Percentiles rank a stretch among this genome's conserved stretches.
Conservation (phyloP, 2,329 filamentous ascomycete species). For the Hymenoscyphus linearis region DNA sequence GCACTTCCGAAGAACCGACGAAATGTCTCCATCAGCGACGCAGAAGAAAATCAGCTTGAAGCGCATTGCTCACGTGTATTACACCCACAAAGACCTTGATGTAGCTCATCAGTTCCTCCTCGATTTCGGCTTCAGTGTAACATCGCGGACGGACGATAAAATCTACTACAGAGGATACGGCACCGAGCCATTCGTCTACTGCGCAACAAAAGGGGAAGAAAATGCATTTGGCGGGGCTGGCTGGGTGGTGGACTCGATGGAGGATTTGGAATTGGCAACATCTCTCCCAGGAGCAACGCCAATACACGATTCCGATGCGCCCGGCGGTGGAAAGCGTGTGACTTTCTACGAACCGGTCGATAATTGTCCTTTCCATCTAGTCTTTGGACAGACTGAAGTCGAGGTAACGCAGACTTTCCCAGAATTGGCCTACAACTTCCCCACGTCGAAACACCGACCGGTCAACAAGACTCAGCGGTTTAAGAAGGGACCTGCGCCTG, state of each 20-base stretch:
- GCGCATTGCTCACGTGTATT: conserved; percentile 27
- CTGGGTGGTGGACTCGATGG: conserved; percentile 51
- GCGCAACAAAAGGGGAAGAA: conserved; percentile 42
- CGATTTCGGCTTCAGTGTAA: conserved; percentile 22
- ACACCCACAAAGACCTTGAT: conserved; percentile 23
- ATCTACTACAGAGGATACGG: conserved; percentile 60
- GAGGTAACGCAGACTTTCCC: conserved; percentile 37
- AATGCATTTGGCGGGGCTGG: conserved; percentile 51
- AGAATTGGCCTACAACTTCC: conserved; percentile 43
- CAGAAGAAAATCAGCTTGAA: conserved; percentile 31
- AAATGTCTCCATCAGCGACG: conserved; percentile 21
- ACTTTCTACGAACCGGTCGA: conserved; percentile 47
- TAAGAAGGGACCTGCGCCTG: conserved; percentile 41
- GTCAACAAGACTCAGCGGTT: conserved; percentile 48
- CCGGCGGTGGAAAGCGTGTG: conserved; percentile 49
- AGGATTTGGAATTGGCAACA: conserved; percentile 48
- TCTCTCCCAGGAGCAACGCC: conserved; percentile 42
- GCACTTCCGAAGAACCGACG: not conserved
- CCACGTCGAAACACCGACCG: conserved; percentile 43
- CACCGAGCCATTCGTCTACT: conserved; percentile 53
- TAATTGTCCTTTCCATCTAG: conserved; percentile 52
- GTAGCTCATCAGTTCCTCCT: conserved; percentile 22
- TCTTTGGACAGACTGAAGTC: conserved; percentile 45
- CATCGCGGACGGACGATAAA: conserved; percentile 29
- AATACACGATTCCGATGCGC: conserved; percentile 47